Evolutionary conservation across 768 basidiomycete genomes (phyloP).

Genomic region (Macrolepiota albuminosa): DNA sequence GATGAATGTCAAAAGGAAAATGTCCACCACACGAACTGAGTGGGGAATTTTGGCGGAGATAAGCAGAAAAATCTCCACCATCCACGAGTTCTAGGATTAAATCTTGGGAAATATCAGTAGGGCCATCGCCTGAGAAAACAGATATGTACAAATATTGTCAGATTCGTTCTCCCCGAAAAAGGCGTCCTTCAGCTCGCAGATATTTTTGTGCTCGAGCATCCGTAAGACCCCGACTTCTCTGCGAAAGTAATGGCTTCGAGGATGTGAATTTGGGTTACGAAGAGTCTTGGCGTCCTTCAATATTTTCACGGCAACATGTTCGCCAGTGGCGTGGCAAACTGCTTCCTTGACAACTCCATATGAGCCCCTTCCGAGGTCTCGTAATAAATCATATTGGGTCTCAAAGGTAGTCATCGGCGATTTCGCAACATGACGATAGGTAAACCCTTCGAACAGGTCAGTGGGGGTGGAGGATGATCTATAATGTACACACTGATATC

Average conservation of each 20-base stretch:
- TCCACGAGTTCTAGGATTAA: slow-evolving; percentile 81
- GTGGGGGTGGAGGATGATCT: not conserved
- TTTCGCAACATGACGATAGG: slow-evolving; percentile 60
- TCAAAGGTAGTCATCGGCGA: slow-evolving; percentile 49
- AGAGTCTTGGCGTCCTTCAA: slow-evolving; percentile 50
- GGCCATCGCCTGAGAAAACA: not conserved
- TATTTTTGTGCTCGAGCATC: slow-evolving; percentile 71
- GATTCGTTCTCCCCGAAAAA: slow-evolving; percentile 55
- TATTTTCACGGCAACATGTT: slow-evolving; percentile 85
- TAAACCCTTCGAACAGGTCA: slow-evolving; percentile 44
- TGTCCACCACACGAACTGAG: slow-evolving; percentile 42
- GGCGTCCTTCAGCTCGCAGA: slow-evolving; percentile 74
- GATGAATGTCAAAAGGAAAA: not conserved
- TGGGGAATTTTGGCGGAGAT: slow-evolving; percentile 57
- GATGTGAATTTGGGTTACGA: not conserved
- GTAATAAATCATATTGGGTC: slow-evolving; percentile 57
- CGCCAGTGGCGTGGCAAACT: slow-evolving; percentile 61
- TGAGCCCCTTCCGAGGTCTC: slow-evolving; percentile 81
- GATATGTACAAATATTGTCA: slow-evolving; percentile 46
- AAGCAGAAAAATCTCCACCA: slow-evolving; percentile 84
- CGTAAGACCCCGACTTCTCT: slow-evolving; percentile 74
- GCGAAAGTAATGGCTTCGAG: not conserved
- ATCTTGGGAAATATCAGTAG: slow-evolving; percentile 31
- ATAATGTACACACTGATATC: slow-evolving; percentile 59
- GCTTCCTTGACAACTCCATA: slow-evolving; percentile 90